Percentiles rank a stretch among this genome's conserved stretches.
Conservation (phyloP, 108 stramenopile genomes). For the Hondaea fermentalgiana region DNA sequence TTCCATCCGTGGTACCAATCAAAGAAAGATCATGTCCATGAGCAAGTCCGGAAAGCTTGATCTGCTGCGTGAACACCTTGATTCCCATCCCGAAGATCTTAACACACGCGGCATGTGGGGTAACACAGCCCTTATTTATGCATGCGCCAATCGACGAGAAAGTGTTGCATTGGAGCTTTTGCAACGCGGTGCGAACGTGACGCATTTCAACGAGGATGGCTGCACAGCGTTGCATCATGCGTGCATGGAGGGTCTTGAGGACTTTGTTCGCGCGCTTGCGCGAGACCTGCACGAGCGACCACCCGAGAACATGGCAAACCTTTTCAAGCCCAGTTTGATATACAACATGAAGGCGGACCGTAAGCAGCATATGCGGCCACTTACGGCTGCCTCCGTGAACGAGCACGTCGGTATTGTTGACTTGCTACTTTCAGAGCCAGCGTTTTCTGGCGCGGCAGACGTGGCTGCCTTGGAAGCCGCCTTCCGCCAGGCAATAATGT, state of each 20-base stretch:
- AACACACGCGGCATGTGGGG: background rate
- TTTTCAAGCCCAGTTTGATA: background rate
- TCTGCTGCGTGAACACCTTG: background rate
- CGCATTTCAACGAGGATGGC: background rate
- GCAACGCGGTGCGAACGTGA: background rate
- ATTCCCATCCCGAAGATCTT: background rate
- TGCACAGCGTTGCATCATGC: slow-evolving; percentile 4
- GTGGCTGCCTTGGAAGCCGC: background rate
- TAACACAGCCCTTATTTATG: background rate
- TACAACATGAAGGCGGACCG: background rate
- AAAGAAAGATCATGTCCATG: background rate
- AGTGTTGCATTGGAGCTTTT: background rate
- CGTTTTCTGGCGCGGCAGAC: background rate
- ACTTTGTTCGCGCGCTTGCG: background rate
- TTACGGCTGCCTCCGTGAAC: background rate
- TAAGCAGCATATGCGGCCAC: background rate
- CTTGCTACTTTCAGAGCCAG: background rate
- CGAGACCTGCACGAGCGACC: background rate
- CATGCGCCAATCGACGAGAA: background rate
- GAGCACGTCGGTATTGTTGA: background rate
- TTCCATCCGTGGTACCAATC: background rate
- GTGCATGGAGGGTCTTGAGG: background rate
- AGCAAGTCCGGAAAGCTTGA: background rate
- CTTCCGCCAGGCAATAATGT: background rate
- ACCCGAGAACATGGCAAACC: background rate